phyloP scores from a whole-genome alignment of 306 rosid genomes.

The Dryas alaskensis region DNA sequence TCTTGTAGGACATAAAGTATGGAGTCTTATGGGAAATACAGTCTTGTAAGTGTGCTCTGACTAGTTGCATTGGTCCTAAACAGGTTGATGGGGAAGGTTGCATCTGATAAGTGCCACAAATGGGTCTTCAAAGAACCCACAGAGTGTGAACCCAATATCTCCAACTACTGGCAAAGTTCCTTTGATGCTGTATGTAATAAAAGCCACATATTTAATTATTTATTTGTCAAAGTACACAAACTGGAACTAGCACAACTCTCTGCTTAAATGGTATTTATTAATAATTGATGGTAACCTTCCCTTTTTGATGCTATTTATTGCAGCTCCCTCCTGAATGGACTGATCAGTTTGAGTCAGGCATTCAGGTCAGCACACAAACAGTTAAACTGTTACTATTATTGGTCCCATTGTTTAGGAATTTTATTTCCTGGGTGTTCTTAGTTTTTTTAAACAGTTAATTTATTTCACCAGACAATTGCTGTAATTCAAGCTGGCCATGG shows the following conservation, averaged over 20 bases:
- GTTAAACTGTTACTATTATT: conserved; percentile 8
- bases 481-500: conserved; percentile 99
- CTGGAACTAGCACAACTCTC: neutral
- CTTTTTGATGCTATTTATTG: conserved; percentile 50
- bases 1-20: neutral
- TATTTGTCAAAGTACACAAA: neutral
- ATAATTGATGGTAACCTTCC: conserved; percentile 37
- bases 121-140: conserved; percentile 99
- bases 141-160: conserved; percentile 92
- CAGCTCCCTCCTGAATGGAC: conserved; percentile 99
- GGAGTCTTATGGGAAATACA: neutral
- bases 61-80: conserved; percentile 27
- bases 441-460: conserved; percentile 18
- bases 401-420: conserved; percentile 1
- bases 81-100: conserved; percentile 99
- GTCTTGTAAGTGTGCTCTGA: conserved; percentile 17
- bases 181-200: conserved; percentile 84
- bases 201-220: neutral
- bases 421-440: neutral
- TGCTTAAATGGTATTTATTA: conserved; percentile 26
- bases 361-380: conserved; percentile 70
- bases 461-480: conserved; percentile 79
- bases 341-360: conserved; percentile 97
- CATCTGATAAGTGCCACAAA: conserved; percentile 99
- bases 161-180: conserved; percentile 99